Base-by-base conservation (phyloP, 768 basidiomycete species). In the Collybia sp. region DNA sequence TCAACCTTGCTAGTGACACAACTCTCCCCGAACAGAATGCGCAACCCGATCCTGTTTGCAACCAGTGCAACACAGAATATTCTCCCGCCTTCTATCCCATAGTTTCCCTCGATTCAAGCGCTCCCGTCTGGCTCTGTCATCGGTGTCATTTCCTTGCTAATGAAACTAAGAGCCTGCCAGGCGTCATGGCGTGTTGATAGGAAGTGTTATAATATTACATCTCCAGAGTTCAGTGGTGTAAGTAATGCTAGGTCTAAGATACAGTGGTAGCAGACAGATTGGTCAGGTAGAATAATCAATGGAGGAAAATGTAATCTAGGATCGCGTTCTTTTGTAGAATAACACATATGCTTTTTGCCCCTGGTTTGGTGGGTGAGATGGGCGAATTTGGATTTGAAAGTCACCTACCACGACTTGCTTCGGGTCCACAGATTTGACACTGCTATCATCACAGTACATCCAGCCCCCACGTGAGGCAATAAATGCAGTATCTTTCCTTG, bases 381-480 rank as follows among this genome's bases (percentile, higher is more conserved):
- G n/a, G 19, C 12, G 42, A 16, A 42, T 31, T 42, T 13, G 18
- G 42, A 10, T n/a, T 47, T 49, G 13, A 43, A 37, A 48, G 16
- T 19, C 20, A 61, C 88, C 54, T 58, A 94, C 91, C 43, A 92
- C 86, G 5, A 96, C 87, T 60, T 93, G 85, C 58, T 80, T 86
- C 40, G 83, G 70, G 43, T 90, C 82, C 20, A 80, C 82, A 37
- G 75, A 58, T 41, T 81, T 80, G 49, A 97, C 76, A 55, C 87
- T 88, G 57, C 93, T 93, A 62, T 98, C 95, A 57, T 96, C 93
- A 60, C 93, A 94, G 57, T 90, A 90, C 60, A 85, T 68, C 96
- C 96, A 99, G 32, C 88, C 83, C 30, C 88, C 85, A 44, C 84
- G 75, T 12, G 88, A 91, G 31, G 89, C 80, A 43, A 99, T 82